Evolutionary conservation across 78 protist genomes (phyloP), one percentile per base, ranked within the genome.

Genomic region (Trichosphaerium sp.): DNA sequence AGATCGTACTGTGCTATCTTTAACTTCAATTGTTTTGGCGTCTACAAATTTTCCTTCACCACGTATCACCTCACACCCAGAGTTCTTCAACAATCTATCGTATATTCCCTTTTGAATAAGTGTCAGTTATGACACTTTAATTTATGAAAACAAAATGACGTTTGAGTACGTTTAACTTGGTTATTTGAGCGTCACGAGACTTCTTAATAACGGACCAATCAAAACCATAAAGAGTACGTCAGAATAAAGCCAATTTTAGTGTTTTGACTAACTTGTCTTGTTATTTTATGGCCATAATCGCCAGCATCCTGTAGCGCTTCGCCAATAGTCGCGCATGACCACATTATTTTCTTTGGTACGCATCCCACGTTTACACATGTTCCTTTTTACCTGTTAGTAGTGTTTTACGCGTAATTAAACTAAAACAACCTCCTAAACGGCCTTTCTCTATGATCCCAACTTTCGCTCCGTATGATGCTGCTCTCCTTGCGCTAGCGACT

Each of bases 291-390:
- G 4, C 68, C 68, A 21, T 12, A 21, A n/a, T 38, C 49, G 0
- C 64, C 14, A 29, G n/a, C n/a, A 21, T 15, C 48, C 2, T 65
- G 60, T 35, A 83, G 29, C n/a, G 47, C 28, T 21, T 75, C 82
- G n/a, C 42, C 55, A 8, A 67, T 32, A 35, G 48, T 23, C 7
- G 88, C 83, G 31, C 88, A 71, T 56, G 71, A 68, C 63, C 65
- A 84, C 91, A 90, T 88, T 14, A 88, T 81, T 79, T 91, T 91
- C 80, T 91, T 91, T 48, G 96, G 96, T 23, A 91, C 96, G 65
- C 96, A 91, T 25, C 96, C 96, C 4, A 91, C 89, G 59, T 91
- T 91, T 64, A 91, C 95, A 74, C 96, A 92, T 2, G 96, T 92
- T n/a, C n/a, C n/a, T n/a, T n/a, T n/a, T n/a, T n/a, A n/a, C n/a